These are phyloP conservation scores for Penicillium turbatum DNA, from an alignment of 495 filamentous ascomycete genomes.

Conservation along the genomic window DNA sequence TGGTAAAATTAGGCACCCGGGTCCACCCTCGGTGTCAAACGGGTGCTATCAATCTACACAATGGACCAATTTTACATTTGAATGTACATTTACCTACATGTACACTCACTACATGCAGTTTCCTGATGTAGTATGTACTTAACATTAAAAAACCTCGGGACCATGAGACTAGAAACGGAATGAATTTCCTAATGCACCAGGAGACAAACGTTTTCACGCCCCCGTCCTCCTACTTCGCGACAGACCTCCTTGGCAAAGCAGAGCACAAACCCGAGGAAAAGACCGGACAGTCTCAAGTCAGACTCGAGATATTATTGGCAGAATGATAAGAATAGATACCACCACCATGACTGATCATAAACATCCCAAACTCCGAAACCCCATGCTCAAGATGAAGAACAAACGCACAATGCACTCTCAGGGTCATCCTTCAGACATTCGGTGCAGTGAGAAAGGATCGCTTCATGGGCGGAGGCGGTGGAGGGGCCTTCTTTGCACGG, in stretches of 20 bases:
- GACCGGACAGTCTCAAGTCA: background rate
- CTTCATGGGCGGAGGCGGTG: constrained; percentile 52
- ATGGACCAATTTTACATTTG: background rate
- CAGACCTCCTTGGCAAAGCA: background rate
- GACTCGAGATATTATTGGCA: background rate
- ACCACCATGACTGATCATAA: background rate
- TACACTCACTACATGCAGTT: too few species aligned
- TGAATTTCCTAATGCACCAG: background rate
- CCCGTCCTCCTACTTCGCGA: background rate
- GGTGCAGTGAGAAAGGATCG: constrained; percentile 35
- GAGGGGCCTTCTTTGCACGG: constrained; percentile 71
- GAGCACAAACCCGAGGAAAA: background rate
- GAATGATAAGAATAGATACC: constrained; percentile 6
- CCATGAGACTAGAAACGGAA: background rate
- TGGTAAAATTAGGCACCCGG: background rate
- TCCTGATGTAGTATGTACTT: too few species aligned
- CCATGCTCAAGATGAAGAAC: constrained; percentile 11
- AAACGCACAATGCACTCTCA: background rate
- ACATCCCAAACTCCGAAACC: constrained; percentile 13
- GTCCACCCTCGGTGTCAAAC: background rate
- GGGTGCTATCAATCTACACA: background rate
- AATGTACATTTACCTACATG: too few species aligned
- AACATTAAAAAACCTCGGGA: too few species aligned
- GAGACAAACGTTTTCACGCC: background rate
- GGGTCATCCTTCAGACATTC: constrained; percentile 17